These are phyloP conservation scores for Lenzites betulinus DNA, from an alignment of 768 basidiomycete species.

Conservation along the genomic window DNA sequence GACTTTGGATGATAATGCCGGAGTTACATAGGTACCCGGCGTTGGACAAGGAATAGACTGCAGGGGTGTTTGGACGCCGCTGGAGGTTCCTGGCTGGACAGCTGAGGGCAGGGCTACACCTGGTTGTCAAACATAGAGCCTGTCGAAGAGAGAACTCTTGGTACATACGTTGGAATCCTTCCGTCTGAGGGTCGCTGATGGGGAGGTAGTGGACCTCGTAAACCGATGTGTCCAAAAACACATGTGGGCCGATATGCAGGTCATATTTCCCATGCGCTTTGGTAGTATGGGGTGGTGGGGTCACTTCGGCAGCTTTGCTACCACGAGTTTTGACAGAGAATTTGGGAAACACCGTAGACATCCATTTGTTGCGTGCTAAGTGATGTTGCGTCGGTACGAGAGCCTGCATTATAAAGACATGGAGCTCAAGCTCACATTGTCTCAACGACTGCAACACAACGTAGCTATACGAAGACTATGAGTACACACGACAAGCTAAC, in stretches of 20 bases:
- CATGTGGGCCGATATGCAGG: constrained; percentile 74
- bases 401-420: too few relatives aligned
- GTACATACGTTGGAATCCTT: background rate
- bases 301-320: constrained; percentile 52
- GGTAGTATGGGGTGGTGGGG: constrained; percentile 67
- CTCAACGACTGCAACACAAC: constrained; percentile 67
- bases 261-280: constrained; percentile 68
- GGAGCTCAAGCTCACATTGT: constrained; percentile 55
- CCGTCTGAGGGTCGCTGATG: background rate
- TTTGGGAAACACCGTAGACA: constrained; percentile 63
- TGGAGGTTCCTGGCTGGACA: constrained; percentile 33
- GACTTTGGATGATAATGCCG: constrained; percentile 62
- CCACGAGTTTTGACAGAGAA: constrained; percentile 69
- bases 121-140: background rate
- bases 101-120: background rate
- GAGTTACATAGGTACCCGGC: constrained; percentile 50
- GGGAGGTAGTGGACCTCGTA: constrained; percentile 73
- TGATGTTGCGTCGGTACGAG: background rate
- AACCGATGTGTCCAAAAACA: constrained; percentile 65
- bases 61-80: constrained; percentile 37
- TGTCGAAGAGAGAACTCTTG: background rate
- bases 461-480: constrained; percentile 45
- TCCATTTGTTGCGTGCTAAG: constrained; percentile 72
- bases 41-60: constrained; percentile 45
- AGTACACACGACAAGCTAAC: too few relatives aligned